Percentiles rank a stretch among this genome's conserved stretches.
Evolutionary conservation across 495 filamentous ascomycete genomes (phyloP).

Genomic region (Podospora appendiculata): DNA sequence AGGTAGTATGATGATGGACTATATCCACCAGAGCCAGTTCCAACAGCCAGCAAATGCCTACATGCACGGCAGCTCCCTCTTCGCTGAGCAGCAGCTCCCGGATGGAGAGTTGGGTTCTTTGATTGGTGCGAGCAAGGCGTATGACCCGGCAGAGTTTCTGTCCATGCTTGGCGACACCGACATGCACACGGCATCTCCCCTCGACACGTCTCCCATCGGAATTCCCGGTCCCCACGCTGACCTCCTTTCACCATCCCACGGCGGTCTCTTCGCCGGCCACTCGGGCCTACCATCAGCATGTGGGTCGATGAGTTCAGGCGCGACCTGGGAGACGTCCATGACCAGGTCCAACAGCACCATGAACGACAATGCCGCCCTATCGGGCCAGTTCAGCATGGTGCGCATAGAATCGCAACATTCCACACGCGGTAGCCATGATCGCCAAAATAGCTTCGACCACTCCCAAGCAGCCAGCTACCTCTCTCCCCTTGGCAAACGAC

Average conservation of each 20-base stretch:
- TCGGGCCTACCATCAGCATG: constrained; percentile 25
- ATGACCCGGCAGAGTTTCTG: constrained; percentile 17
- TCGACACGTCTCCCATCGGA: constrained; percentile 10
- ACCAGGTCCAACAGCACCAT: constrained; percentile 34
- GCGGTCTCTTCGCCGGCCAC: constrained; percentile 6
- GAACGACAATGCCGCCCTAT: constrained; percentile 28
- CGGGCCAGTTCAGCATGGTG: constrained; percentile 33
- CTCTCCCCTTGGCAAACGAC: constrained; percentile 25
- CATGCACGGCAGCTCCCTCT: constrained; percentile 7
- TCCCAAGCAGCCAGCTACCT: constrained; percentile 10
- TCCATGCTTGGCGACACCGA: constrained; percentile 4
- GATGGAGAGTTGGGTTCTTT: neutral
- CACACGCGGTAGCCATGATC: constrained; percentile 11
- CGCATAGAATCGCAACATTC: constrained; percentile 36
- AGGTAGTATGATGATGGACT: constrained; percentile 2
- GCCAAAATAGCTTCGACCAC: constrained; percentile 21
- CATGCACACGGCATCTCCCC: neutral
- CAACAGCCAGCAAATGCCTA: constrained; percentile 9
- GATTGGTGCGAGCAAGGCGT: constrained; percentile 6
- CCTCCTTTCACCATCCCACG: constrained; percentile 8
- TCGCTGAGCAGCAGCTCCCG: neutral
- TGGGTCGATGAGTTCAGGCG: constrained; percentile 38
- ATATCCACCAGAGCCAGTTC: constrained; percentile 9
- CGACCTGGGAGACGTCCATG: constrained; percentile 39
- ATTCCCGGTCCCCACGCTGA: constrained; percentile 5